phyloP scores from a whole-genome alignment of 176 grass and related monocot genomes.

The Rhynchospora breviuscula region DNA sequence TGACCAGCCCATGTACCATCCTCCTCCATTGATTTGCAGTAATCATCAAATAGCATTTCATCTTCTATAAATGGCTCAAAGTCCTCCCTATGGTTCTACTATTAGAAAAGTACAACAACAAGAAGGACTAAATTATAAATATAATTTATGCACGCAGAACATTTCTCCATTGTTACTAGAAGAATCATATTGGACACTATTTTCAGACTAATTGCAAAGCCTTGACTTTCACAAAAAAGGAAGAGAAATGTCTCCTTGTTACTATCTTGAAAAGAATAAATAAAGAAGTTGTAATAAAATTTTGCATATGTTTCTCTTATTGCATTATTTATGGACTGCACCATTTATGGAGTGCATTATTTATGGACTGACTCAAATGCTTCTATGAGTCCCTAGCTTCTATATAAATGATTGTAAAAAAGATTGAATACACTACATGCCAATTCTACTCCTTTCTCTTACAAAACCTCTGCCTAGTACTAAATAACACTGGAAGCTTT shows the following conservation, averaged over 20 bases:
- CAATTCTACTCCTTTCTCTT: not conserved
- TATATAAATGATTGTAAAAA: not conserved
- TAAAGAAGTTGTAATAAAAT: not conserved
- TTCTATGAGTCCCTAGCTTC: too few relatives aligned
- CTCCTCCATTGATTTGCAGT: conserved; percentile 77
- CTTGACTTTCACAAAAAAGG: not conserved
- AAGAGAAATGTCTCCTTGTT: not conserved
- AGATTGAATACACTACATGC: not conserved
- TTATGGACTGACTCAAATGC: not conserved
- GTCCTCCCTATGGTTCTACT: conserved; percentile 54
- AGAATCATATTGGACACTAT: not conserved
- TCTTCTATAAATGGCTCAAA: conserved; percentile 98
- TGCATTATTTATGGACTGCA: not conserved
- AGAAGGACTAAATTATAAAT: not conserved
- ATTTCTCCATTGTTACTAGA: not conserved
- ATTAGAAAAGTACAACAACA: conserved; percentile 17
- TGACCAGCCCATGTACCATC: conserved; percentile 92
- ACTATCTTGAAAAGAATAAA: not conserved
- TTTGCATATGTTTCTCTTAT: not conserved
- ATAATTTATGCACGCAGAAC: not conserved
- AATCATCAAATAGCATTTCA: conserved; percentile 72
- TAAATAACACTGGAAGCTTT: not conserved
- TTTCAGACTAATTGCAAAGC: not conserved
- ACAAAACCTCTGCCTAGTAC: not conserved
- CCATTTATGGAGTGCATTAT: not conserved